Evolutionary conservation across 108 stramenopile species (phyloP), one percentile per base, ranked within the genome.

Genomic region (Nitzschia putrida): DNA sequence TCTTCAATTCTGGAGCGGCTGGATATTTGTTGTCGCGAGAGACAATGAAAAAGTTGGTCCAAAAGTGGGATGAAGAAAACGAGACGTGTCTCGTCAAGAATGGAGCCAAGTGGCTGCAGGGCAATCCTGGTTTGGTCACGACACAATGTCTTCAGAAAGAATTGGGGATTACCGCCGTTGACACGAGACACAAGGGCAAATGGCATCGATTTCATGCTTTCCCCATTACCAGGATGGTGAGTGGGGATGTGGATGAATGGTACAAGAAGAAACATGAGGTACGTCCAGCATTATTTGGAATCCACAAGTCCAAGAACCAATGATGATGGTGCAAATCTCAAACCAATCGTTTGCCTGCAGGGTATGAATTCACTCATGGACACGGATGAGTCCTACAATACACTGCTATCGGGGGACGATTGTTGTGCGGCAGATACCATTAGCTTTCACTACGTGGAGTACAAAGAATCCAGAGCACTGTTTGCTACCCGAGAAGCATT

Each of bases 401-500:
- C 75, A 26, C 72, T 83, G 3, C 72, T 83, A 37, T 26, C 44
- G 21, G 89, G 89, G 34, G 64, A 45, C 3, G 73, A 78, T 40
- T 92, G 91, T 68, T 92, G 91, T 66, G 85, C 94, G 5, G 58
- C 55, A 1, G 73, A 80, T 37, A 88, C 90, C n/a, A 66, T 90
- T 12, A 90, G 88, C 53, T 95, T 95, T 79, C 94, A 95, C 66
- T 95, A 95, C 68, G 94, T 95, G 14, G 94, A 95, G 67, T 79
- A 74, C 50, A 56, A 39, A 43, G 94, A 95, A 83, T 75, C 83
- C 0, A 50, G 53, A 49, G 91, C 90, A 29, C 68, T 94, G 1
- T 91, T 83, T 79, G 72, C 85, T 11, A 83, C 81, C 10, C 72
- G 85, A 52, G 72, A 92, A 69, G 76, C 52, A 6, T 51, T 91